Base-by-base conservation (phyloP, 2,329 filamentous ascomycete species). In the Fusarium torulosum region DNA sequence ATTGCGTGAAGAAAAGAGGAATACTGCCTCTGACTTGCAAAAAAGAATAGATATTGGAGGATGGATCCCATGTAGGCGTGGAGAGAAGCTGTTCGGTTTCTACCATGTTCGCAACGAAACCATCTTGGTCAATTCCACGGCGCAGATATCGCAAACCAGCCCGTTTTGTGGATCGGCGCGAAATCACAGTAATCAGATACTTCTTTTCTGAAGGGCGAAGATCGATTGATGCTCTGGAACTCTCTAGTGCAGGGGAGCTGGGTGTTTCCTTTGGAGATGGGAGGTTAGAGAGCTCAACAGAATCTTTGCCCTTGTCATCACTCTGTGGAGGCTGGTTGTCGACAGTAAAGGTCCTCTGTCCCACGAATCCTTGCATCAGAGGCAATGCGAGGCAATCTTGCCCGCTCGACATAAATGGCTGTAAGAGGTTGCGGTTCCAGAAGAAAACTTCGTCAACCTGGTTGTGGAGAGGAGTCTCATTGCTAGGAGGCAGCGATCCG, bases 11-110 rank as follows among this genome's bases (percentile, higher is more conserved):
- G 81, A 96, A 98, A 0, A 98, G 79, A 0, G 96, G 96, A 66
- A 98, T 97, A 21, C 94, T 97, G 8, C 94, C 95, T 67, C 96
- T 88, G 23, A 94, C 84, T 76, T 99, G 96, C 5, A 96, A 81
- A 72, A 97, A 96, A 0, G 94, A 97, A 76, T 93, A 92, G 3
- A 90, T 84, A 69, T 88, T 92, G 3, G 79, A 82, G 0, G 84
- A 79, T 0, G 84, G 75, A 19, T 88, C 84, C 88, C 91, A 94
- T 1, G 84, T 83, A 3, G 88, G 82, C 0, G 87, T 86, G 0
- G 93, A 96, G 4, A 99, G 83, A 11, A 99, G 91, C 78, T 99
- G 96, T 76, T 99, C 96, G 0, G 95, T 97, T 80, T 99, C 96
- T 20, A 98, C 95, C 27, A 85, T 90, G 74, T 99, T 99, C 19